phyloP scores from a whole-genome alignment of 305 asterid species.

The Fraxinus velutina region DNA sequence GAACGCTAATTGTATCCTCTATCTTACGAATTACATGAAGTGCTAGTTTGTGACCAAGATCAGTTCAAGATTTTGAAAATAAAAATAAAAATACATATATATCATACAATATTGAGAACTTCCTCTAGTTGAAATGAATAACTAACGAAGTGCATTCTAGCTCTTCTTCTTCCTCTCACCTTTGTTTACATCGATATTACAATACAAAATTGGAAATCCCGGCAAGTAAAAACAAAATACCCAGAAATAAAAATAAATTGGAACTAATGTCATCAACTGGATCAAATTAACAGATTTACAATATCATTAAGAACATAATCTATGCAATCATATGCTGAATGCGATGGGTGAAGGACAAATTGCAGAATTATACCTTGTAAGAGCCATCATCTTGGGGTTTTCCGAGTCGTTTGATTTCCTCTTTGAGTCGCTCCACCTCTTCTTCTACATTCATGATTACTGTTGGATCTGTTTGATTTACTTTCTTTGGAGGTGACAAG shows the following conservation, averaged over 20 bases:
- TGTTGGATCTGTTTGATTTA: neutral
- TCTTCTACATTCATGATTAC: conserved; percentile 80
- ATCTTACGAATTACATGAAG: neutral
- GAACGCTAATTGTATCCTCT: neutral
- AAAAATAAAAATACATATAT: neutral
- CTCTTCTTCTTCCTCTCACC: neutral
- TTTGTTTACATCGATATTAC: neutral
- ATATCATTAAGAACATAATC: neutral
- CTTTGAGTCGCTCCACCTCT: conserved; percentile 74
- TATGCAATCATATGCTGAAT: neutral
- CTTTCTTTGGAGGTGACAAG: neutral
- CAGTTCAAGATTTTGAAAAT: neutral
- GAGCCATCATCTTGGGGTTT: conserved; percentile 80
- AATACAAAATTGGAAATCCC: neutral
- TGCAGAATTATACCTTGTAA: conserved; percentile 48
- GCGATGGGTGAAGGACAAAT: neutral
- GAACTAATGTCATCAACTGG: neutral
- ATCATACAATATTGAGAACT: neutral
- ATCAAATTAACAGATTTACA: neutral
- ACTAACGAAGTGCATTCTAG: neutral
- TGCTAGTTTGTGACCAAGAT: neutral
- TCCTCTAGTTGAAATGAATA: neutral
- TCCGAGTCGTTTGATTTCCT: conserved; percentile 86
- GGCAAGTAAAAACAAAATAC: neutral
- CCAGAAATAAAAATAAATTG: neutral